A percentile compares a stretch with the other conserved stretches of the same genome.
Conservation (phyloP, 2,329 filamentous ascomycete genomes). For the Calonectria multiphialidica region DNA sequence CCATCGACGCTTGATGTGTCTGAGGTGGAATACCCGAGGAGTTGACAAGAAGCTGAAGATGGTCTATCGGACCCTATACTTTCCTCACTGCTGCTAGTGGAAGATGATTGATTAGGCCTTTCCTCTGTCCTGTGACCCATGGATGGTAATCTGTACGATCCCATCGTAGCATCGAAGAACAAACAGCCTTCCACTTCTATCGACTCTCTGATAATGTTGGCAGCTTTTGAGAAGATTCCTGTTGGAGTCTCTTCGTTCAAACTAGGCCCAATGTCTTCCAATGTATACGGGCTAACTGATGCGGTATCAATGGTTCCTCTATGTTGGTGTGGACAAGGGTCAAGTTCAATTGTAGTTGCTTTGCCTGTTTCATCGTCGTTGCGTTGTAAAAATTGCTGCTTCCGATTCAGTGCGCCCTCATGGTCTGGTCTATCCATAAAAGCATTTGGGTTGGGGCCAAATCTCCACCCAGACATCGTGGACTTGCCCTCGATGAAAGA, state of each 20-base stretch:
- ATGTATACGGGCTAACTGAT: background rate
- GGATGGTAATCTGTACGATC: background rate
- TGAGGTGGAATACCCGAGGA: background rate
- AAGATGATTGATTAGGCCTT: background rate
- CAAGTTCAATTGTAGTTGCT: background rate
- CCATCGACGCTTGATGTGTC: background rate
- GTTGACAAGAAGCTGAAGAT: background rate
- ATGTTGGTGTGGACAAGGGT: background rate
- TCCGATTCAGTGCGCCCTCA: background rate
- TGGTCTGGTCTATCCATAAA: background rate
- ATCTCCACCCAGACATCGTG: background rate
- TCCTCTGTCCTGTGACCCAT: background rate
- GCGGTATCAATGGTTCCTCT: too few species aligned
- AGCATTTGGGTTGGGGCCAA: background rate
- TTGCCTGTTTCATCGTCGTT: background rate
- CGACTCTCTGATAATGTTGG: conserved; percentile 56
- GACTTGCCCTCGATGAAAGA: conserved; percentile 51
- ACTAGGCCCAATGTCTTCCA: background rate
- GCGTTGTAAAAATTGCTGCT: background rate
- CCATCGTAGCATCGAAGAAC: conserved; percentile 47
- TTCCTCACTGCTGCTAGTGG: background rate
- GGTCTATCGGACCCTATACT: background rate
- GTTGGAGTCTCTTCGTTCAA: background rate
- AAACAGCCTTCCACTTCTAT: conserved; percentile 55
- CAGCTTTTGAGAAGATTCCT: conserved; percentile 56